A percentile compares a stretch with the other conserved stretches of the same genome.
These are phyloP conservation scores for Neurospora pannonica DNA, from an alignment of 495 filamentous ascomycete species.

Conservation along the genomic window DNA sequence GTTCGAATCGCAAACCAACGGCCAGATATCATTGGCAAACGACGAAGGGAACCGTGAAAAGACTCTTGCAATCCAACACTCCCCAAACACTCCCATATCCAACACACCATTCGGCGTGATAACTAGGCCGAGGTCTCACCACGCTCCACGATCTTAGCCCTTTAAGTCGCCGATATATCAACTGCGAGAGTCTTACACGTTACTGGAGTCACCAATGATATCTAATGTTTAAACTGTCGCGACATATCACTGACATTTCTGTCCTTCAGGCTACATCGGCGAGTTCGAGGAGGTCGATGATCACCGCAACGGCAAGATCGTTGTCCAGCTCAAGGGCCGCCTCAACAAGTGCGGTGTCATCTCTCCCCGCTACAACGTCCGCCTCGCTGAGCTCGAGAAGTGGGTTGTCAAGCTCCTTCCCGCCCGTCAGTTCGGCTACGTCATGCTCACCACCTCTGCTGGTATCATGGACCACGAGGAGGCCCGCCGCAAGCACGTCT, in stretches of 20 bases:
- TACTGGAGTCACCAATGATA: constrained; percentile 61
- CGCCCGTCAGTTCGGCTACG: constrained; percentile 98
- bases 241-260: constrained; percentile 57
- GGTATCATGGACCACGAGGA: constrained; percentile 99
- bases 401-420: constrained; percentile 98
- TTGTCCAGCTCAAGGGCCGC: constrained; percentile 91
- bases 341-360: constrained; percentile 99
- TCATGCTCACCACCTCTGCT: constrained; percentile 95
- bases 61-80: constrained; percentile 11
- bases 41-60: background rate
- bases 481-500: constrained; percentile 93
- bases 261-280: constrained; percentile 82
- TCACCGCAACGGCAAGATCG: constrained; percentile 97
- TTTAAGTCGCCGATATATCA: constrained; percentile 99
- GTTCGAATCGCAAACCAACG: constrained; percentile 41
- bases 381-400: constrained; percentile 93
- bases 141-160: constrained; percentile 76
- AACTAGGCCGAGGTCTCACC: constrained; percentile 92
- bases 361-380: constrained; percentile 96
- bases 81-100: background rate
- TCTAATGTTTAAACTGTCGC: constrained; percentile 85
- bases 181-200: constrained; percentile 85
- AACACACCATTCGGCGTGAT: constrained; percentile 71
- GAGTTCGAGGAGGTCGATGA: constrained; percentile 99
- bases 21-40: background rate